Percentiles rank a stretch among this genome's conserved stretches.
phyloP scores from a whole-genome alignment of 768 basidiomycete species.

The Russula sp. region DNA sequence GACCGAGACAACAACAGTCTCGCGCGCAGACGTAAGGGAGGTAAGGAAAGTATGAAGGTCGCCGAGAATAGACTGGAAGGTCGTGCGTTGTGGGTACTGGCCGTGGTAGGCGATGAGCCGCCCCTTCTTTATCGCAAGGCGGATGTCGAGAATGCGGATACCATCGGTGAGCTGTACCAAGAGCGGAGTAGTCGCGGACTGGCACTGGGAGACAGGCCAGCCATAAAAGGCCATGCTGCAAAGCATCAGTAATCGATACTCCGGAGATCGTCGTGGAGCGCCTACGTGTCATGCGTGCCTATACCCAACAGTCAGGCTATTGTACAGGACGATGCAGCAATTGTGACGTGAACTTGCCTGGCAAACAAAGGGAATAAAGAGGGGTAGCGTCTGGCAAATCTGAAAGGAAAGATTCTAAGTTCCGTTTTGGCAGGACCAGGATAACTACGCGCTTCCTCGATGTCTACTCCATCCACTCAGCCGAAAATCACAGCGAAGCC shows the following conservation, averaged over 20 bases:
- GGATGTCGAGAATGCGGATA: conserved; percentile 76
- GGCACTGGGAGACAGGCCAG: conserved; percentile 86
- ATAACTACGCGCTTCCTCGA: conserved; percentile 42
- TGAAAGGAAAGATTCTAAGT: conserved; percentile 51
- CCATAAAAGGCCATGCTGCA: conserved; percentile 77
- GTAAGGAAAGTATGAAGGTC: conserved; percentile 61
- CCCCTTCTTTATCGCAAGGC: conserved; percentile 60
- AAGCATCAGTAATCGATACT: conserved; percentile 1
- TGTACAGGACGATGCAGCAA: conserved; percentile 1
- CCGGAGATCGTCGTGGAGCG: background rate
- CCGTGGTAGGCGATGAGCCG: conserved; percentile 78
- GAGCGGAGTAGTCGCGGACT: conserved; percentile 56
- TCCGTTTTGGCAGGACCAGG: conserved; percentile 53
- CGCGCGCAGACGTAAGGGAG: conserved; percentile 47
- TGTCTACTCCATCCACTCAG: conserved; percentile 33
- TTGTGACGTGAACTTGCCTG: conserved; percentile 45
- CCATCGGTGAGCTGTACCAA: conserved; percentile 66
- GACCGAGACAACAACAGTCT: conserved; percentile 81
- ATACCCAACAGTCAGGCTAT: conserved; percentile 7
- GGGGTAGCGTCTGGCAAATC: conserved; percentile 60
- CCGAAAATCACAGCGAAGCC: background rate
- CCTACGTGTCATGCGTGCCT: conserved; percentile 70
- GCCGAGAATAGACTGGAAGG: conserved; percentile 60
- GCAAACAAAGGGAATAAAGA: conserved; percentile 70
- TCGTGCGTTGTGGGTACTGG: conserved; percentile 58